phyloP scores from a whole-genome alignment of 2,329 filamentous ascomycete species.

The Nannizziopsis arthrosporioides region DNA sequence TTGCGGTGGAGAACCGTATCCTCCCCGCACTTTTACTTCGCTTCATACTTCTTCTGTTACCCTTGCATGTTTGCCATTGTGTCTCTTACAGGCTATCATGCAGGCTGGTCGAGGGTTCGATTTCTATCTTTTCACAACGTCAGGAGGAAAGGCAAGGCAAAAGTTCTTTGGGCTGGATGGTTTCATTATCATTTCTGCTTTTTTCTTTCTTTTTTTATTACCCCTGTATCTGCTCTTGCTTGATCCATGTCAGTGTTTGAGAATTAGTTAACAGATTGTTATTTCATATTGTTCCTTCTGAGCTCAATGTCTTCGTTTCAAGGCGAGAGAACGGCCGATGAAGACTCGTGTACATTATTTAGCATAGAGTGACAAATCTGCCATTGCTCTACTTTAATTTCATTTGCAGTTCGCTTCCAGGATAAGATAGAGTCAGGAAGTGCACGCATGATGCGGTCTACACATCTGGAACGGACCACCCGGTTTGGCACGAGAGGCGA shows the following conservation, averaged over 20 bases:
- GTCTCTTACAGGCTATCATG: conserved; percentile 4
- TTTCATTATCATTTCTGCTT: conserved; percentile 1
- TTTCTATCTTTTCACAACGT: conserved; percentile 12
- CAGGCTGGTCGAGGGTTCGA: conserved; percentile 9
- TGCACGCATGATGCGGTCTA: too few species aligned
- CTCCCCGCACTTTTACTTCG: conserved; percentile 5
- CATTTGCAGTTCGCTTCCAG: too few species aligned
- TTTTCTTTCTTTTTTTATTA: not conserved
- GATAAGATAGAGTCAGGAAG: too few species aligned
- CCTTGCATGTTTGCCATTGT: conserved; percentile 2
- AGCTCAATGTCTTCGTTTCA: too few species aligned
- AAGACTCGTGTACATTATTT: too few species aligned
- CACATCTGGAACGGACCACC: too few species aligned
- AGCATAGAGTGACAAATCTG: too few species aligned
- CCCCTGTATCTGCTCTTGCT: not conserved
- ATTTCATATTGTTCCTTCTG: not conserved
- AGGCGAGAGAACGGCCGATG: too few species aligned
- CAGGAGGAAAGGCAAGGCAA: conserved; percentile 12
- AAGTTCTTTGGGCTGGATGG: conserved; percentile 12
- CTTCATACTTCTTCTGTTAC: conserved; percentile 7
- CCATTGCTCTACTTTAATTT: too few species aligned
- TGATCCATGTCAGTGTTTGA: conserved; percentile 10
- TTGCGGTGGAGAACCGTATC: conserved; percentile 7
- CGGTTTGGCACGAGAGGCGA: too few species aligned
- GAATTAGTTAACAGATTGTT: conserved; percentile 10